Evolutionary conservation across 805 yeast genomes (phyloP).

Genomic region (Cyberlindnera sargentensis): DNA sequence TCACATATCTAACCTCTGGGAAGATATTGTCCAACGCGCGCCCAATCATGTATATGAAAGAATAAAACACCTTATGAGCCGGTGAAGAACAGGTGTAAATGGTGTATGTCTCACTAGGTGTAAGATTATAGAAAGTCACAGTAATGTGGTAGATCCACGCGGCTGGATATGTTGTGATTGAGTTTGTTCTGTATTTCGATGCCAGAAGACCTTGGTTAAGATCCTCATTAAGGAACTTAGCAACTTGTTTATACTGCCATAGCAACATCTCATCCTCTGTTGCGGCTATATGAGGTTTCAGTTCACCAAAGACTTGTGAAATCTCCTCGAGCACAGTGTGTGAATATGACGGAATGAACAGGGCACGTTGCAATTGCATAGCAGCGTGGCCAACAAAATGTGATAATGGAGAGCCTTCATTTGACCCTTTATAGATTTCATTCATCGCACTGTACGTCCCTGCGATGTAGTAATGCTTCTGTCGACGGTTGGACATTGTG

Average conservation of each 20-base stretch:
- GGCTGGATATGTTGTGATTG: constrained; percentile 15
- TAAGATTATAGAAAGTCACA: constrained; percentile 10
- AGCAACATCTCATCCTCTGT: constrained; percentile 9
- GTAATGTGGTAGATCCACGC: constrained; percentile 8
- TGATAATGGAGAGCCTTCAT: constrained; percentile 14
- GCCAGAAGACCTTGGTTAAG: constrained; percentile 1
- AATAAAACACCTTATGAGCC: constrained; percentile 14
- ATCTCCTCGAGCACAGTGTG: constrained; percentile 15
- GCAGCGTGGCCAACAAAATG: constrained; percentile 7
- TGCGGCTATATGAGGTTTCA: constrained; percentile 3
- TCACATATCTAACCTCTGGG: constrained; percentile 18
- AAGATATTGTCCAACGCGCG: constrained; percentile 19
- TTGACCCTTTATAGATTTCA: constrained; percentile 9
- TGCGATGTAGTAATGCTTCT: constrained; percentile 11
- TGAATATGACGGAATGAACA: constrained; percentile 18
- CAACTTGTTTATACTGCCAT: constrained; percentile 3
- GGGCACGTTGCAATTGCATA: constrained; percentile 3
- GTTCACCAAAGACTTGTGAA: constrained; percentile 7
- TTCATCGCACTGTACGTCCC: constrained; percentile 14
- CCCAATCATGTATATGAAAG: constrained; percentile 9
- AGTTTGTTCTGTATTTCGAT: constrained; percentile 1
- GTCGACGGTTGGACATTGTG: constrained; percentile 2
- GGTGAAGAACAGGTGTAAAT: constrained; percentile 6
- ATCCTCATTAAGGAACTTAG: constrained; percentile 5
- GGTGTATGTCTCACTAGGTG: constrained; percentile 16